Evolutionary conservation across 2,329 filamentous ascomycete genomes (phyloP), one percentile per base, ranked within the genome.

Genomic region (Aspergillus pseudotamarii): DNA sequence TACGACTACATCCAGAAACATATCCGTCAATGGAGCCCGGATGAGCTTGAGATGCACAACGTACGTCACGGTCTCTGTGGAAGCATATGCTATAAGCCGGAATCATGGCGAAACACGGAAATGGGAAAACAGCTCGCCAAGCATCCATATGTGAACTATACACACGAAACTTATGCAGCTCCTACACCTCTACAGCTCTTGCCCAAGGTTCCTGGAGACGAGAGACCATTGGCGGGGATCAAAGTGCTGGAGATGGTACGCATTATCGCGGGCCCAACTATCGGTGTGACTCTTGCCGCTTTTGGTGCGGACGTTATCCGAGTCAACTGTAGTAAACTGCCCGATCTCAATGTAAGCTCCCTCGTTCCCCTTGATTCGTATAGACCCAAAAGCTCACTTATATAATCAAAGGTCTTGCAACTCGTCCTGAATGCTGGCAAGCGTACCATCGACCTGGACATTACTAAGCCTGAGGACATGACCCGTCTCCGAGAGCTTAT

Each of bases 271-370:
- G 81, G 78, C 2, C 81, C 81, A 3, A 75, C 79, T 1, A 73
- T 80, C 11, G 80, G 80, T 19, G 73, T 72, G 60, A 77, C 78
- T 21, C 71, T 84, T 2, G 79, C 81, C 23, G 78, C 78, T 2
- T 76, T 81, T 54, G 82, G 82, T 3, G 82, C 82, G 5, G 80
- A 81, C 50, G 81, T 84, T 1, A 78, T 84, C 53, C 78, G 81
- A 55, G 72, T 83, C 14, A 82, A 81, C 1, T 80, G 78, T 21
- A 78, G 78, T 16, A 75, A 75, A 57, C 67, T 83, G 1, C 70
- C 64, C 0, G 78, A 81, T 69, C 46, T 73, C 6, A 73, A 72
- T 57, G 70, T 73, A 59, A 58, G 66, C 71, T 19, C 14, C 45
- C 2, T 21, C 46, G 30, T 9, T 21, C 10, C 10, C 45, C 5